These are phyloP conservation scores for Phytopythium oedochilum DNA, from an alignment of 352 stramenopile genomes.

Conservation along the genomic window DNA sequence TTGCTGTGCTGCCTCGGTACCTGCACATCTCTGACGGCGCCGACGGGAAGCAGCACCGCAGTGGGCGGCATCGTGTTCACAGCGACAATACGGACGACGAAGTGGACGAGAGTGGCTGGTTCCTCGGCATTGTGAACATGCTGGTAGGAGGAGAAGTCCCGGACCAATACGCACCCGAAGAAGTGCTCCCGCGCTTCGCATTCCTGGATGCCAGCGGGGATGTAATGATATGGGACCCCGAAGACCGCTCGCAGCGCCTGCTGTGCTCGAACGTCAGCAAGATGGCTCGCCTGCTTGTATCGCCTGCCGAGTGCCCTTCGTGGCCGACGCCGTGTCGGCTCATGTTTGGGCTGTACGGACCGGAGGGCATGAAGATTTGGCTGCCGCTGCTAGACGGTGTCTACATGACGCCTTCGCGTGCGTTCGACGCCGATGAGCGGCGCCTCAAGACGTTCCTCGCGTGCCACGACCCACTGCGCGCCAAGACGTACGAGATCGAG, in stretches of 20 bases:
- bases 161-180: slow-evolving; percentile 61
- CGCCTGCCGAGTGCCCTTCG: slow-evolving; percentile 22
- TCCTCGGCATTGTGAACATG: slow-evolving; percentile 54
- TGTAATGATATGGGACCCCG: slow-evolving; percentile 76
- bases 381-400: slow-evolving; percentile 77
- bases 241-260: slow-evolving; percentile 57
- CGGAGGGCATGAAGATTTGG: slow-evolving; percentile 70
- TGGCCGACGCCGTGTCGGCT: slow-evolving; percentile 65
- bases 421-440: slow-evolving; percentile 46
- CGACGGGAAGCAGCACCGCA: slow-evolving; percentile 19
- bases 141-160: slow-evolving; percentile 60
- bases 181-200: slow-evolving; percentile 64
- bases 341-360: slow-evolving; percentile 69
- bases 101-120: slow-evolving; percentile 51
- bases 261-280: slow-evolving; percentile 68
- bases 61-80: slow-evolving; percentile 9
- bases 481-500: slow-evolving; percentile 78
- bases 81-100: slow-evolving; percentile 34
- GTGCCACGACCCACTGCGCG: slow-evolving; percentile 76
- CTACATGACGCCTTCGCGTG: slow-evolving; percentile 48
- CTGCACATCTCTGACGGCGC: slow-evolving; percentile 46
- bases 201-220: slow-evolving; percentile 49
- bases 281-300: slow-evolving; percentile 48
- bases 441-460: slow-evolving; percentile 64
- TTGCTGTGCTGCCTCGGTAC: slow-evolving; percentile 52